These are phyloP conservation scores for Ophiostoma quercus DNA, from an alignment of 2,329 filamentous ascomycete species.

Conservation along the genomic window DNA sequence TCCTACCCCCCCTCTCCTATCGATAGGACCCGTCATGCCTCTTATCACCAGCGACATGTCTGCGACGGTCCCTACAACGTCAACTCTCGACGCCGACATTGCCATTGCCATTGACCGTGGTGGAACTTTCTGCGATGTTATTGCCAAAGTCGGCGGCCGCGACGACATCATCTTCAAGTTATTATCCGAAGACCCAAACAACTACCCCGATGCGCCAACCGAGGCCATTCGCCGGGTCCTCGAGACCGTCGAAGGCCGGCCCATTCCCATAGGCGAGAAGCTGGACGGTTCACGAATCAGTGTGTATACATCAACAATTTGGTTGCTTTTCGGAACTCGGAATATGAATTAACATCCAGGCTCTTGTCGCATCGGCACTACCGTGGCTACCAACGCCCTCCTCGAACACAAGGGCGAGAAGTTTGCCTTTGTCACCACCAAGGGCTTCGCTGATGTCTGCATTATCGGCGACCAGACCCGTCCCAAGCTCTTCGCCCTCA, in stretches of 20 bases:
- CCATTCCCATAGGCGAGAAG: conserved; percentile 56
- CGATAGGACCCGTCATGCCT: conserved; percentile 6
- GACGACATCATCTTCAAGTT: conserved; percentile 49
- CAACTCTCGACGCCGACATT: neutral
- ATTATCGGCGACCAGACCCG: conserved; percentile 86
- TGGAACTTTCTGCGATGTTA: conserved; percentile 28
- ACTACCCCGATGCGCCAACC: conserved; percentile 63
- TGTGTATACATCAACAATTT: neutral
- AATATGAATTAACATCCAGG: neutral
- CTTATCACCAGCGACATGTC: conserved; percentile 10
- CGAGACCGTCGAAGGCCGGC: conserved; percentile 38
- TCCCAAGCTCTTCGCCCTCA: conserved; percentile 84
- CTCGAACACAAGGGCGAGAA: conserved; percentile 85
- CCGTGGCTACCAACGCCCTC: conserved; percentile 86
- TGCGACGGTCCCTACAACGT: neutral
- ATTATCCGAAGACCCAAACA: conserved; percentile 61
- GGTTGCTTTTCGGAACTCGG: neutral
- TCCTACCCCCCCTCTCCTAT: neutral
- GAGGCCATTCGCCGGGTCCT: conserved; percentile 58
- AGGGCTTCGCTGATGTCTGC: conserved; percentile 77
- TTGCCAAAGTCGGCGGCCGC: conserved; percentile 33
- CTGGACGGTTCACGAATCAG: conserved; percentile 33
- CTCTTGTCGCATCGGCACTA: conserved; percentile 74
- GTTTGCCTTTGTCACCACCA: conserved; percentile 83
- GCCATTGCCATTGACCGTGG: conserved; percentile 24